These are phyloP conservation scores for Urochloa ruziziensis DNA, from an alignment of 176 grass and related monocot genomes.

Conservation along the genomic window DNA sequence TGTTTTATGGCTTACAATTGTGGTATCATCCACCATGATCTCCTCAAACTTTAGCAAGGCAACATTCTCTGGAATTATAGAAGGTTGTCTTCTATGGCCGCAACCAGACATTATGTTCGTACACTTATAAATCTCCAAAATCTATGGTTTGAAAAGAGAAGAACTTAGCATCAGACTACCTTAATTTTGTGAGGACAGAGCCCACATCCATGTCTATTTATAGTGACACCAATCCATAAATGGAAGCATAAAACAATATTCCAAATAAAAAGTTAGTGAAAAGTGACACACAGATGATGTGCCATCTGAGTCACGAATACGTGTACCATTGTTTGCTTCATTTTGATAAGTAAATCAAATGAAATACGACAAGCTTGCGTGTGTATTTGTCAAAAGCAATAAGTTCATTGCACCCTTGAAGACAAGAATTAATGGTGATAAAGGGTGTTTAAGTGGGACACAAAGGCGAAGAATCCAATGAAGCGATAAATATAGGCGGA, in stretches of 20 bases:
- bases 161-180: background rate
- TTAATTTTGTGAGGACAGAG: background rate
- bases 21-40: background rate
- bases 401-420: background rate
- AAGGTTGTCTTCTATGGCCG: background rate
- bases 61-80: background rate
- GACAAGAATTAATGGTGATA: background rate
- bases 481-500: background rate
- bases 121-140: background rate
- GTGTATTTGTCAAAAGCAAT: background rate
- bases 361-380: background rate
- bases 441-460: background rate
- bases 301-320: background rate
- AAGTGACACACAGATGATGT: background rate
- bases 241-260: background rate
- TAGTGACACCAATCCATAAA: background rate
- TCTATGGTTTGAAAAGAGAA: background rate
- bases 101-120: background rate
- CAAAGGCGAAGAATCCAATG: background rate
- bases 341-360: background rate
- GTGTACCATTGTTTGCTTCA: background rate
- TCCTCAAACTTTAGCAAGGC: background rate
- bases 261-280: background rate
- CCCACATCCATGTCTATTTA: background rate
- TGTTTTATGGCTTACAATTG: background rate